phyloP scores from a whole-genome alignment of 176 grass and related monocot species.

The Luzula sylvatica region DNA sequence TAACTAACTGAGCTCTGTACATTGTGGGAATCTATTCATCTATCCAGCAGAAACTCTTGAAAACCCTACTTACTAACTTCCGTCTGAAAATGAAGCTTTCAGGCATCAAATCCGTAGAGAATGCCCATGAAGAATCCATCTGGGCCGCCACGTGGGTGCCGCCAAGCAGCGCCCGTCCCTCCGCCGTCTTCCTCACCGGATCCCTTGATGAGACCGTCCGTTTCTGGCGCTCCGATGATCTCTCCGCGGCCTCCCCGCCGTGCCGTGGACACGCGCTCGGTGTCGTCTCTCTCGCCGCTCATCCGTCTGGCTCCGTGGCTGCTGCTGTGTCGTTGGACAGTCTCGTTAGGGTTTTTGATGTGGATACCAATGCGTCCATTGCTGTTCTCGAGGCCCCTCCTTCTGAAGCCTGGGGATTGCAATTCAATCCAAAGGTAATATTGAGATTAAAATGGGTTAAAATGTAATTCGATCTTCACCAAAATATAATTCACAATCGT shows the following conservation, averaged over 20 bases:
- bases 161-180: slow-evolving; percentile 29
- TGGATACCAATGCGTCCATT: slow-evolving; percentile 49
- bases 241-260: slow-evolving; percentile 29
- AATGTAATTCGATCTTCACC: no score
- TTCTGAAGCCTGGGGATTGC: slow-evolving; percentile 86
- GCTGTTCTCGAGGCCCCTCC: slow-evolving; percentile 66
- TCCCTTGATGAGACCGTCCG: slow-evolving; percentile 77
- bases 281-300: slow-evolving; percentile 50
- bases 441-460: no score
- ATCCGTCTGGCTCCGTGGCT: slow-evolving; percentile 53
- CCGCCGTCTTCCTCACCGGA: slow-evolving; percentile 59
- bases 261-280: slow-evolving; percentile 49
- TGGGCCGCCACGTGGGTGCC: slow-evolving; percentile 84
- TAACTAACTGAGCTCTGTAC: no score
- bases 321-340: slow-evolving; percentile 68
- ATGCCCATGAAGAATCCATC: slow-evolving; percentile 81
- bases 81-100: slow-evolving; percentile 57
- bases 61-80: no score
- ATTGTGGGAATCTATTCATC: no score
- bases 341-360: slow-evolving; percentile 71
- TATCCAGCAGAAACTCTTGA: no score
- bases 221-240: slow-evolving; percentile 61
- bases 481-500: no score
- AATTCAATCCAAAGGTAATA: slow-evolving; percentile 80
- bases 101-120: slow-evolving; percentile 67